A percentile compares a stretch with the other conserved stretches of the same genome.
Conservation (phyloP, 1,139 yeast species). For the Taphrina populina region DNA sequence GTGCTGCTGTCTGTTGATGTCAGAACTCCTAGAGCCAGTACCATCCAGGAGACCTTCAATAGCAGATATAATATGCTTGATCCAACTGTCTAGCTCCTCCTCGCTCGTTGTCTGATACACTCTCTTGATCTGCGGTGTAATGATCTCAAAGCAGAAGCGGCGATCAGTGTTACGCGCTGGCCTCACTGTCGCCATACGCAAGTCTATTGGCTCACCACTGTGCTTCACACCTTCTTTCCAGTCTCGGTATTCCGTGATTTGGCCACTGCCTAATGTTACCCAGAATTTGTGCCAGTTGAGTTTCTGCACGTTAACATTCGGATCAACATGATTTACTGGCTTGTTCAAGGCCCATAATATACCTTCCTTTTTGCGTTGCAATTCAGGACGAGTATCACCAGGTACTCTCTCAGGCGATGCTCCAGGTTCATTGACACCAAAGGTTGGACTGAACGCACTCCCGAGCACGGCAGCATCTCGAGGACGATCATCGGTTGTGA, state of each 20-base stretch:
- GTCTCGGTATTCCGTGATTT: conserved; percentile 68
- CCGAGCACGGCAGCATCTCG: neutral
- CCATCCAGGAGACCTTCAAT: conserved; percentile 45
- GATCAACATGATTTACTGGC: conserved; percentile 47
- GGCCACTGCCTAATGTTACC: conserved; percentile 71
- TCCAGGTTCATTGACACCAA: neutral
- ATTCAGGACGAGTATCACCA: conserved; percentile 21
- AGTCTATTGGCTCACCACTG: conserved; percentile 58
- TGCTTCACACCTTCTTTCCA: conserved; percentile 65
- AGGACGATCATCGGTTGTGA: conserved; percentile 6
- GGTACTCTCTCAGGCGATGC: conserved; percentile 6
- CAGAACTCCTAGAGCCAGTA: conserved; percentile 35
- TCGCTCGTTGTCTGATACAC: conserved; percentile 75
- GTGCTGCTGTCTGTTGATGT: conserved; percentile 14
- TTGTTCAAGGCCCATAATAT: conserved; percentile 58
- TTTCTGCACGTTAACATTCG: conserved; percentile 56
- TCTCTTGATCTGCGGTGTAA: conserved; percentile 70
- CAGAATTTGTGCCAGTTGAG: conserved; percentile 85
- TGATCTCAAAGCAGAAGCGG: conserved; percentile 68
- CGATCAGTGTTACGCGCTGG: conserved; percentile 52
- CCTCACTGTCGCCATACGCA: conserved; percentile 68
- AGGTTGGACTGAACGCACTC: conserved; percentile 11
- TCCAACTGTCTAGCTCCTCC: conserved; percentile 70
- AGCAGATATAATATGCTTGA: conserved; percentile 53
- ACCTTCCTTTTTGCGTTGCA: conserved; percentile 51